A percentile compares a stretch with the other conserved stretches of the same genome.
Conservation (phyloP, 83 land plant genomes). For the Diphasiastrum complanatum region DNA sequence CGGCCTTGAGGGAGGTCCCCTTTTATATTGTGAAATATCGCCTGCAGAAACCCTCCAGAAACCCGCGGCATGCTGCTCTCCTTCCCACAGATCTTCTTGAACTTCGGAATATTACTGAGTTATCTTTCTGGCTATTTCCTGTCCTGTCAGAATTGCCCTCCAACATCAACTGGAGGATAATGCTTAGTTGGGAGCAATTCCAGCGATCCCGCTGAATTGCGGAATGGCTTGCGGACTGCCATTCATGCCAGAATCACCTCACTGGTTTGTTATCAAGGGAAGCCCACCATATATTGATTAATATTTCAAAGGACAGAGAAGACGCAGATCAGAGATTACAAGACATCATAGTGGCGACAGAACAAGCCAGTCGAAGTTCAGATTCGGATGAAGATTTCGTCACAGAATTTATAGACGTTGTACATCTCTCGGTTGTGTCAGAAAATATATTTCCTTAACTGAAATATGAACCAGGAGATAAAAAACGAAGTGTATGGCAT, state of each 20-base stretch:
- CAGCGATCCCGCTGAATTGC: slow-evolving; percentile 24
- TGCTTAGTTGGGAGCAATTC: slow-evolving; percentile 46
- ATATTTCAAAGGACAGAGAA: slow-evolving; percentile 3
- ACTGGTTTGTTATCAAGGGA: slow-evolving; percentile 34
- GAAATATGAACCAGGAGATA: not conserved
- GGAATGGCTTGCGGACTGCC: slow-evolving; percentile 23
- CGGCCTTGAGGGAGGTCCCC: no score
- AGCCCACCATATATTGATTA: slow-evolving; percentile 11
- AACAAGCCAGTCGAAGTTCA: no score
- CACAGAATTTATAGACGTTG: no score
- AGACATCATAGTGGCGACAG: slow-evolving; percentile 8
- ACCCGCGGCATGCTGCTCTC: slow-evolving; percentile 40
- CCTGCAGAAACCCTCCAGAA: slow-evolving; percentile 46
- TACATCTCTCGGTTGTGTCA: no score
- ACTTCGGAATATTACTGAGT: slow-evolving; percentile 35
- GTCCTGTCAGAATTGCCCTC: slow-evolving; percentile 24
- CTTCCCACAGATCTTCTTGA: slow-evolving; percentile 47
- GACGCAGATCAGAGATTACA: slow-evolving; percentile 15
- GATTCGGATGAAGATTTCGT: no score
- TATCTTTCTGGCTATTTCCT: slow-evolving; percentile 37
- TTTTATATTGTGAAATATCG: slow-evolving; percentile 44
- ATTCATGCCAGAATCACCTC: slow-evolving; percentile 49
- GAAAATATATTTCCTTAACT: no score
- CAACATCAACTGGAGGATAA: slow-evolving; percentile 48
- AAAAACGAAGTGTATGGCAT: no score